Evolutionary conservation across 2,329 filamentous ascomycete genomes (phyloP), one percentile per base, ranked within the genome.

Genomic region (Botrytis fragariae): DNA sequence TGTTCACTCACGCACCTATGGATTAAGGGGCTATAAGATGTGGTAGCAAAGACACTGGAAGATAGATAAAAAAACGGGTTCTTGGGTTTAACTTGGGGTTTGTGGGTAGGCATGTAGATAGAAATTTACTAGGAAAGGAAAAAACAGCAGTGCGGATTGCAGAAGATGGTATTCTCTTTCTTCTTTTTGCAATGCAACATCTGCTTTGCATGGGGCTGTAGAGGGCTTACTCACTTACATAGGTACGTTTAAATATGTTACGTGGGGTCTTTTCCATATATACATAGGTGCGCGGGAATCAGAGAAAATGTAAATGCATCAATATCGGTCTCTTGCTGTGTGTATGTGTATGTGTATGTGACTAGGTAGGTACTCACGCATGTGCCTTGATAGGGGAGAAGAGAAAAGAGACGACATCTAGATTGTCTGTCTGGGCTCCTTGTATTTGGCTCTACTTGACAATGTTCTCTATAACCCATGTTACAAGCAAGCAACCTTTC

Each of bases 1-100:
- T 92, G 69, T 92, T 92, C 83, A 90, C 87, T 75, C 90, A 92
- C 80, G 89, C 89, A 61, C 89, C 90, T 72, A 82, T 84, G 63
- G 84, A 86, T 71, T 84, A 79, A 60, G 29, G 16, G 18, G 35
- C 37, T 29, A 6, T 22, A 44, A 64, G 3, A 39, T 35, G 16
- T 9, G 8, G n/a, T 35, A 9, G 51, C 14, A n/a, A 18, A 25
- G 7, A 14, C 3, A 4, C 25, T 22, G 68, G n/a, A 57, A 29
- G n/a, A 29, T 29, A 2, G n/a, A 57, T 29, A 5, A 32, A 32
- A n/a, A 18, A 51, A 22, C 32, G 9, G 32, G 25, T 69, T 42
- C 37, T 51, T 32, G 25, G 37, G 25, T 42, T 42, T 25, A 29
- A 25, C 8, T 48, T 12, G 44, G 35, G 20, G n/a, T 37, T 16